phyloP scores from a whole-genome alignment of 2,329 filamentous ascomycete species.

The Paracamarosporium sp. region DNA sequence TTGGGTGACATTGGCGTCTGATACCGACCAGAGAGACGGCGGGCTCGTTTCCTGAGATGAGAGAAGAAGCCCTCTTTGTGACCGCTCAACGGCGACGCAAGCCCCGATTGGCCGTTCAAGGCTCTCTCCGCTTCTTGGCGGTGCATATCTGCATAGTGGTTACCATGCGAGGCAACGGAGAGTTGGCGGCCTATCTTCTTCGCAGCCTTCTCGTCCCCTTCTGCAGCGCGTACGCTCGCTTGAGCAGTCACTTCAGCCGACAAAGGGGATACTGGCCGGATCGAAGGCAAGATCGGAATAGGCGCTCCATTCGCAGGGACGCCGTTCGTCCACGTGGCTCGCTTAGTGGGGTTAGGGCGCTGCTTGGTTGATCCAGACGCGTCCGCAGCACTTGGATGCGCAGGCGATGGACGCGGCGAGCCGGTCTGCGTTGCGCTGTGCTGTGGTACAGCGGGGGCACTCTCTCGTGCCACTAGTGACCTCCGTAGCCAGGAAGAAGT shows the following conservation, averaged over 20 bases:
- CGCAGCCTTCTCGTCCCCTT: constrained; percentile 68
- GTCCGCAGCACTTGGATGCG: constrained; percentile 53
- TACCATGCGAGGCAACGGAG: constrained; percentile 88
- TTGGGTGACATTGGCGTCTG: constrained; percentile 79
- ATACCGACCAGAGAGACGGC: constrained; percentile 89
- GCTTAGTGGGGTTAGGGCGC: constrained; percentile 72
- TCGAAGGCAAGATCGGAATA: constrained; percentile 95
- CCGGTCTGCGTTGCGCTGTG: constrained; percentile 50
- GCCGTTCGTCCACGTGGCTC: constrained; percentile 92
- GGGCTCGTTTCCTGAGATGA: constrained; percentile 89
- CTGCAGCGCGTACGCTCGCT: constrained; percentile 69
- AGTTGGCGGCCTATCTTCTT: constrained; percentile 97
- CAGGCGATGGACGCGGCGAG: constrained; percentile 50
- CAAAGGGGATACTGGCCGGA: constrained; percentile 94
- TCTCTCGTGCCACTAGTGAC: constrained; percentile 83
- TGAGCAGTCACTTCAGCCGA: constrained; percentile 92
- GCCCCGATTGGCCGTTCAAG: constrained; percentile 78
- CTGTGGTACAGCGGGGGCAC: constrained; percentile 65
- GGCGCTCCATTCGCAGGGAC: constrained; percentile 76
- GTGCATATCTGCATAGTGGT: constrained; percentile 90
- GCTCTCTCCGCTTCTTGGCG: constrained; percentile 90
- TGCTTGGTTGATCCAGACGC: constrained; percentile 55
- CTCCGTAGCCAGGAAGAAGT: constrained; percentile 93
- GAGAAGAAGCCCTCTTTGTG: constrained; percentile 99
- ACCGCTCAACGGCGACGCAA: constrained; percentile 77